Evolutionary conservation across 345 rosid genomes (phyloP), one percentile per base, ranked within the genome.

Genomic region (Conringia planisiliqua): DNA sequence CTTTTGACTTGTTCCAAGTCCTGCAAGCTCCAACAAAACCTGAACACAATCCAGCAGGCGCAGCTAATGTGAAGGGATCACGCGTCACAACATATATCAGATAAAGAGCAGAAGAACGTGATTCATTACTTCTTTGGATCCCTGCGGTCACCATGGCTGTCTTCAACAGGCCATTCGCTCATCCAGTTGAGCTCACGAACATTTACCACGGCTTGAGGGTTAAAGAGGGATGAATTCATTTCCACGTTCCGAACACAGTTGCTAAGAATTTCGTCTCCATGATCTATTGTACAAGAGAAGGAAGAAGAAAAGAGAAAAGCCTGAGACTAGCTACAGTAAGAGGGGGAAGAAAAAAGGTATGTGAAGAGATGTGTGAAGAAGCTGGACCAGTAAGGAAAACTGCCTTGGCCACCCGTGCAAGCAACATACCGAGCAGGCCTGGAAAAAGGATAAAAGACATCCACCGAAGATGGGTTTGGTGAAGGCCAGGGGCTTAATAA

Each of bases 181-280:
- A 66, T 33, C 98, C 95, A 94, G 81, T 94, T 78, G 64, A 94
- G 98, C 78, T 90, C 88, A 55, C 95, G 83, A 14, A 91, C 88
- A 81, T 77, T 62, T 68, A 91, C 74, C 9, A 65, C 59, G 68
- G 86, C 86, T 51, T 51, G 71, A 71, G 54, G 79, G 62, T 81
- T 74, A 42, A 87, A 74, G 18, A 83, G 74, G 60, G 81, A 68
- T 50, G 84, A 70, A 79, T 90, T 88, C 47, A 87, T 80, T 39
- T 76, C 56, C 24, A 85, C 76, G 62, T 87, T 94, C 78, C 71
- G 77, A 32, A 58, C 80, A 84, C 96, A 89, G 78, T 94, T 88
- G 67, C 74, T 85, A 27, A 89, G 96, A 68, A 93, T 83, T 70
- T 85, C 78, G 76, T 80, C 79, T 67, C 91, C 90, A 62, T 60